These are phyloP conservation scores for Clathrospora elynae DNA, from an alignment of 2,329 filamentous ascomycete genomes.

Conservation along the genomic window DNA sequence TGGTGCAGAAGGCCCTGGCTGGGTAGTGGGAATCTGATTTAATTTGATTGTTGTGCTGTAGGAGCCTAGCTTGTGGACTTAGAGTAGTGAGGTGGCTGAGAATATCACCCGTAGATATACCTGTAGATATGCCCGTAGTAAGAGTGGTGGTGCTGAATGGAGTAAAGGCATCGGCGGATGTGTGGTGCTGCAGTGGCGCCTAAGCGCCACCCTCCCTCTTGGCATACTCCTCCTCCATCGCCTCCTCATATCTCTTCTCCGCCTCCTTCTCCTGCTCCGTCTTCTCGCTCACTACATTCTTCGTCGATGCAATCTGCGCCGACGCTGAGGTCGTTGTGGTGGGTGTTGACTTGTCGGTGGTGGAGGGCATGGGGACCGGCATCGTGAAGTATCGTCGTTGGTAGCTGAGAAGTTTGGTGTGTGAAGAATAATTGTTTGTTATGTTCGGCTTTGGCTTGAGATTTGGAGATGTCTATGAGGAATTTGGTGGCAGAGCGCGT, in stretches of 20 bases:
- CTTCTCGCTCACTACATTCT: slow-evolving; percentile 39
- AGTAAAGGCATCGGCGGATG: background rate
- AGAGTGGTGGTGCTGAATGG: too few species aligned
- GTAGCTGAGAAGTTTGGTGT: background rate
- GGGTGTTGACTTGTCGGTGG: slow-evolving; percentile 17
- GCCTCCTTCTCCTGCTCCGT: slow-evolving; percentile 42
- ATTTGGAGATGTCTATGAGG: background rate
- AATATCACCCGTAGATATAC: too few species aligned
- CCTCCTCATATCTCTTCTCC: slow-evolving; percentile 45
- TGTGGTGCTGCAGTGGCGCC: too few species aligned
- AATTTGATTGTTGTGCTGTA: too few species aligned
- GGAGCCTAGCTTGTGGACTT: too few species aligned
- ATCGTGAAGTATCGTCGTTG: slow-evolving; percentile 32
- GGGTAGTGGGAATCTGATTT: slow-evolving; percentile 19
- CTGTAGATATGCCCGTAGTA: too few species aligned
- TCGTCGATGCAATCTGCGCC: slow-evolving; percentile 32
- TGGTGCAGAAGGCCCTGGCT: slow-evolving; percentile 43
- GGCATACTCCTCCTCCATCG: slow-evolving; percentile 50
- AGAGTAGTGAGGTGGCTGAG: too few species aligned
- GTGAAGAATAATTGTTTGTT: background rate
- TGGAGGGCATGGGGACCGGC: slow-evolving; percentile 36
- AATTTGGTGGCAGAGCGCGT: background rate
- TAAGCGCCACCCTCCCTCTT: slow-evolving; percentile 48
- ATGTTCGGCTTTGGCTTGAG: background rate
- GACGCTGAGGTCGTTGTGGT: slow-evolving; percentile 26